phyloP scores from a whole-genome alignment of 805 yeast species.

The Candida suzukii region DNA sequence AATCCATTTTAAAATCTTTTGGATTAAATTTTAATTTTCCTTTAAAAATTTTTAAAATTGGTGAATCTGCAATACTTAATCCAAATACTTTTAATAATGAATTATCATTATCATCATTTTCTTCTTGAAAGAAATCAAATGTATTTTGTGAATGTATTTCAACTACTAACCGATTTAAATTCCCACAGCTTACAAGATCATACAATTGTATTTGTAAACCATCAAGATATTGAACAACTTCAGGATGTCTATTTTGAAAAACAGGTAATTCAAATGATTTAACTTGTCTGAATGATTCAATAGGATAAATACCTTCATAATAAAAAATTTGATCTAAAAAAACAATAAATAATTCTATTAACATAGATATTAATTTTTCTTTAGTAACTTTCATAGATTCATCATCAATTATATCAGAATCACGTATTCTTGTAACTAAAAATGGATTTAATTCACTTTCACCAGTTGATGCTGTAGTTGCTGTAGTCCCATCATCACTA shows the following conservation, averaged over 20 bases:
- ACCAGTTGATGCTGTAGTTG: not conserved
- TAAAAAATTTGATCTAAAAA: conserved; percentile 51
- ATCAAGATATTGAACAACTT: conserved; percentile 30
- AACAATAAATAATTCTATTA: conserved; percentile 43
- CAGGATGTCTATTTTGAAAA: conserved; percentile 41
- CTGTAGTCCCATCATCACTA: not conserved
- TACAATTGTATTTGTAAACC: conserved; percentile 20
- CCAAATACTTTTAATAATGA: conserved; percentile 15
- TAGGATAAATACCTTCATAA: conserved; percentile 46
- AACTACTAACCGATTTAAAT: conserved; percentile 16
- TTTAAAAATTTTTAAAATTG: conserved; percentile 14
- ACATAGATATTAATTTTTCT: conserved; percentile 14
- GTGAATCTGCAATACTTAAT: conserved; percentile 21
- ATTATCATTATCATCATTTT: not conserved
- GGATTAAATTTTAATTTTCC: not conserved
- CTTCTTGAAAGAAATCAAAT: too few species aligned
- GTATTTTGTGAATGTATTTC: conserved; percentile 4
- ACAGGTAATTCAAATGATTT: conserved; percentile 36
- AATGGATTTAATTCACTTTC: not conserved
- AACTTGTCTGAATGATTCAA: conserved; percentile 35
- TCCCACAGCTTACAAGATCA: conserved; percentile 13
- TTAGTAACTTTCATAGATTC: not conserved
- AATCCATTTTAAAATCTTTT: conserved; percentile 4
- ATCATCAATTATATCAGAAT: not conserved
- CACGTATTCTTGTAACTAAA: not conserved